A percentile compares a stretch with the other conserved stretches of the same genome.
Evolutionary conservation across 108 stramenopile species (phyloP).

Genomic region (Cyclotella cryptica): DNA sequence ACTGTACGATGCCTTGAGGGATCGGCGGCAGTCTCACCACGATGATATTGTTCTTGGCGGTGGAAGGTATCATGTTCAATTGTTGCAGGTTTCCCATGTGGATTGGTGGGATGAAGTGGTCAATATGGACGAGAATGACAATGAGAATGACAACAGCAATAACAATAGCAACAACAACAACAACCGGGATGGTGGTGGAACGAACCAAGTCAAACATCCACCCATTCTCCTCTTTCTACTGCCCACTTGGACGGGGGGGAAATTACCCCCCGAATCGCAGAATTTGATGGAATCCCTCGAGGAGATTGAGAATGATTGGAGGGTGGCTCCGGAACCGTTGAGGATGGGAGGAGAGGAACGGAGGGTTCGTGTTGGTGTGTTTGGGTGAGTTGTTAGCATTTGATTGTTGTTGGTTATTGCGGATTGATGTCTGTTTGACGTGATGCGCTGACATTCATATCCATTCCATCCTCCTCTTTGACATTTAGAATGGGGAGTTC

Average conservation of each 20-base stretch:
- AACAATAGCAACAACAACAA: neutral
- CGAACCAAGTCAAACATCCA: too few species aligned
- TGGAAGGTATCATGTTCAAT: neutral
- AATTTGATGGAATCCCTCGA: constrained; percentile 58
- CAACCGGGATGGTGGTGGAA: too few species aligned
- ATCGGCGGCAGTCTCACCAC: too few species aligned
- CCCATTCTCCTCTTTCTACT: constrained; percentile 69
- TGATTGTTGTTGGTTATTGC: neutral
- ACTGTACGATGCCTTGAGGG: constrained; percentile 29
- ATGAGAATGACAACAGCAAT: constrained; percentile 24
- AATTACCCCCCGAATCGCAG: constrained; percentile 64
- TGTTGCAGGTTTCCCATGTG: constrained; percentile 19
- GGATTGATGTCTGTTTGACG: neutral
- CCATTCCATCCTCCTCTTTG: neutral
- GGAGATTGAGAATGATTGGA: constrained; percentile 84
- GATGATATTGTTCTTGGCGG: too few species aligned
- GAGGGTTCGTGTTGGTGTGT: neutral
- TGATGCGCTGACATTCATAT: neutral
- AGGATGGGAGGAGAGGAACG: too few species aligned
- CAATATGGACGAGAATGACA: constrained; percentile 67
- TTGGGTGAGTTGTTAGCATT: constrained; percentile 46
- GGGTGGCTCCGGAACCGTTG: constrained; percentile 74
- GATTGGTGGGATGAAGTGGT: constrained; percentile 95
- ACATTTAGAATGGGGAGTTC: constrained; percentile 87
- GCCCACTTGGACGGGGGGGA: constrained; percentile 83